Evolutionary conservation across 2,329 filamentous ascomycete species (phyloP), one percentile per base, ranked within the genome.

Genomic region (Aspergillus flavus): DNA sequence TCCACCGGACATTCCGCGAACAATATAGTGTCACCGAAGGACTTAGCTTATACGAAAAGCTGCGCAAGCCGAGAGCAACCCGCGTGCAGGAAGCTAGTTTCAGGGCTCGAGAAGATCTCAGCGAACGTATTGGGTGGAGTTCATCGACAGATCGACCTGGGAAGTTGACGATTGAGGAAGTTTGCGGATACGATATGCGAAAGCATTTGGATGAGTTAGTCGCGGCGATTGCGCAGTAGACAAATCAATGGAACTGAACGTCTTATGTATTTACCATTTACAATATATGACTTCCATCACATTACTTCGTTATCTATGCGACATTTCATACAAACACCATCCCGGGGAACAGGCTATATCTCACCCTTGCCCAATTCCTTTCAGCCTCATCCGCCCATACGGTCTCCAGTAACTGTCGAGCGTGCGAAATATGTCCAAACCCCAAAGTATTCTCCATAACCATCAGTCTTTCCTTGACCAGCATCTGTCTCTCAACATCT

Each of bases 381-480:
- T 72, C 68, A 11, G 52, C 43, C 3, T 62, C 61, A 23, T 63
- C 63, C 58, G 67, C 66, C 80, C 80, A 82, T 0, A 81, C 79
- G 4, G 73, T 72, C 61, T 81, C 78, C 2, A 81, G 71, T 14
- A 82, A 65, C 45, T 78, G 75, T 45, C 79, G 67, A 0, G 78
- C 76, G 39, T 79, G 76, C 41, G 79, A 75, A 3, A 82, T 77
- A 68, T 82, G 80, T 4, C 76, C 76, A 61, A 82, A 82, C 0
- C 80, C 79, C 32, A 79, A 73, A 0, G 79, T 81, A 39, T 78
- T 72, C 66, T 82, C 80, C 78, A 82, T 81, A 16, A 82, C 75
- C 68, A 81, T 72, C 57, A 81, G 69, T 5, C 79, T 70, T 63
- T 81, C 78, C 46, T 77, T 78, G 12, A 80, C 75, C 12, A 79